Evolutionary conservation across 2,329 filamentous ascomycete genomes (phyloP), one percentile per base, ranked within the genome.

Genomic region (Aureobasidium vineae): DNA sequence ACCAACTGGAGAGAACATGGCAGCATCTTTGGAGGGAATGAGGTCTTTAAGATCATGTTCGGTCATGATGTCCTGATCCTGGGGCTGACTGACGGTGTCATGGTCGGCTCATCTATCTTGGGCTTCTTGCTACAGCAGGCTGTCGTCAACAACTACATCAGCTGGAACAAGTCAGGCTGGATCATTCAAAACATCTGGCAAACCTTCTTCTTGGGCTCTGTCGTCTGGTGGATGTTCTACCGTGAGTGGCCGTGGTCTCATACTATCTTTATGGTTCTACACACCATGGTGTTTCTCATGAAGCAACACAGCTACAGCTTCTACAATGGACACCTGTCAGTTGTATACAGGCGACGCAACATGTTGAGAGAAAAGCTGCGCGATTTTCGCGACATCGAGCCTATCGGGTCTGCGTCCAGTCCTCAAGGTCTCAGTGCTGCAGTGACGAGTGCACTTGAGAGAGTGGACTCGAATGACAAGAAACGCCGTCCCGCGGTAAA

Each of bases 231-330:
- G 79, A 88, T 89, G 0, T 82, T 89, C 59, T 83, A 87, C 72
- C 83, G 90, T 5, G 85, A 91, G 60, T 94, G 90, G 90, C 88
- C 90, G 1, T 93, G 90, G 90, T 91, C 90, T 16, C 90, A 92
- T 72, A 91, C 89, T 1, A 88, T 92, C 21, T 92, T 90, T 75
- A 90, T 91, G 60, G 86, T 90, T 11, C 79, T 93, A 21, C 90
- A 93, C 73, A 86, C 86, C 16, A 78, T 93, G 65, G 85, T 90
- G 3, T 89, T 92, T 82, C 75, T 93, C 28, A 93, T 93, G 90
- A 94, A 94, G 79, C 89, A 92, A 76, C 90, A 92, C 74, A 89
- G 87, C 21, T 92, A 91, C 72, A 84, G 88, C 5, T 91, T 91
- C 70, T 92, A 91, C 76, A 93, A 92, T 71, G 90, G 90, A 7